Evolutionary conservation across 2,329 filamentous ascomycete species (phyloP), one percentile per base, ranked within the genome.

Genomic region (Trichoderma brevicompactum): DNA sequence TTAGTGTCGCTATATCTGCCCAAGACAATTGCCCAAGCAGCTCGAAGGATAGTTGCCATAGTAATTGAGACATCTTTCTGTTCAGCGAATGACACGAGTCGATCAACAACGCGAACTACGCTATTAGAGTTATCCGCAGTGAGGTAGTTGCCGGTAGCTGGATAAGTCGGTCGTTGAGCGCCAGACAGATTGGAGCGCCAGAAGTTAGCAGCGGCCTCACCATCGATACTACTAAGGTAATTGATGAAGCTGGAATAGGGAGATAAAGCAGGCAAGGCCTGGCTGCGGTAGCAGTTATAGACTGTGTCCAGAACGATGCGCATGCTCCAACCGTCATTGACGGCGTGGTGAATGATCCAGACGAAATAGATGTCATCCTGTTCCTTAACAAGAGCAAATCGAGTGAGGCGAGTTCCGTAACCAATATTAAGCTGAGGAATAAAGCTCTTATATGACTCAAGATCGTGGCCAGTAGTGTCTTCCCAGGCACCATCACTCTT

Each of bases 321-420:
- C 32, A 61, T 53, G 12, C 67, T 64, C 68, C 66, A 69, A 3
- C 68, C 68, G 36, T 72, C 70, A 59, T 68, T 69, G 3, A 71
- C 48, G 6, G 69, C 65, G 23, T 72, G 70, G 36, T 72, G 70
- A 8, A 66, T 61, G 23, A 60, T 63, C 66, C 65, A 65, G 9
- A 69, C 58, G 23, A 71, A 68, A 28, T 64, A 66, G 7, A 15
- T 32, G 1, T 60, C 48, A 32, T 49, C 36, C 12, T 50, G 32
- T 2, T 65, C 61, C 19, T 60, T 13, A 4, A 65, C 61, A 41
- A 66, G 41, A 17, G 61, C 65, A 43, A 65, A 65, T 13, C 65
- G 28, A 3, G 38, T 46, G 5, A 66, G 23, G 3, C 48, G 53
- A 32, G 61, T 66, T 41, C 65, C 65, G 10, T 56, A 64, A 10